A percentile compares a stretch with the other conserved stretches of the same genome.
Conservation (phyloP, 2,329 filamentous ascomycete species). For the Fusarium nodosum region DNA sequence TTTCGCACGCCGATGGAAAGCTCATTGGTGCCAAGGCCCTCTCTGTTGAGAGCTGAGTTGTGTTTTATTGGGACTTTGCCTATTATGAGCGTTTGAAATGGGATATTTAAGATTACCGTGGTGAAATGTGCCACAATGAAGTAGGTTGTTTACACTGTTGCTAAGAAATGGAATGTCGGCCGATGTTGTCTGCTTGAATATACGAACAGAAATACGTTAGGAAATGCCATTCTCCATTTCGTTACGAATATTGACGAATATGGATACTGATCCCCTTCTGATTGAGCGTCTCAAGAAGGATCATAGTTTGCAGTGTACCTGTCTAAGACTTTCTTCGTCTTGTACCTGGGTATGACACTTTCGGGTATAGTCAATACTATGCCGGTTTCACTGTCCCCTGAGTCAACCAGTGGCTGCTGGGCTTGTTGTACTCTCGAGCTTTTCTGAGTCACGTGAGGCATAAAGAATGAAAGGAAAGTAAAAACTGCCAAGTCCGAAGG, state of each 20-base stretch:
- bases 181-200: too few relatives aligned
- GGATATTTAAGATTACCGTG: neutral
- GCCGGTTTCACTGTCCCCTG: neutral
- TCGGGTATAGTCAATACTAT: neutral
- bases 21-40: slow-evolving; percentile 84
- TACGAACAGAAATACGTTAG: neutral
- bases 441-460: neutral
- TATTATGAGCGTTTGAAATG: slow-evolving; percentile 8
- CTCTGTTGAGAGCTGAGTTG: slow-evolving; percentile 72
- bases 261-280: neutral
- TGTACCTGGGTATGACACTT: neutral
- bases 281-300: neutral
- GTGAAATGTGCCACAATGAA: neutral
- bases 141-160: neutral
- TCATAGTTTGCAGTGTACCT: neutral
- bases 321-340: neutral
- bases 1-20: slow-evolving; percentile 72
- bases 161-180: too few relatives aligned
- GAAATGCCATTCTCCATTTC: neutral
- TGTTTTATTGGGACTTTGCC: neutral
- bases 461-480: neutral
- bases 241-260: neutral
- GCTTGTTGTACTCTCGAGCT: too few relatives aligned
- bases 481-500: neutral
- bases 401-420: neutral